A percentile compares a stretch with the other conserved stretches of the same genome.
Conservation (phyloP, 2,329 filamentous ascomycete species). For the Alternaria metachromatica region DNA sequence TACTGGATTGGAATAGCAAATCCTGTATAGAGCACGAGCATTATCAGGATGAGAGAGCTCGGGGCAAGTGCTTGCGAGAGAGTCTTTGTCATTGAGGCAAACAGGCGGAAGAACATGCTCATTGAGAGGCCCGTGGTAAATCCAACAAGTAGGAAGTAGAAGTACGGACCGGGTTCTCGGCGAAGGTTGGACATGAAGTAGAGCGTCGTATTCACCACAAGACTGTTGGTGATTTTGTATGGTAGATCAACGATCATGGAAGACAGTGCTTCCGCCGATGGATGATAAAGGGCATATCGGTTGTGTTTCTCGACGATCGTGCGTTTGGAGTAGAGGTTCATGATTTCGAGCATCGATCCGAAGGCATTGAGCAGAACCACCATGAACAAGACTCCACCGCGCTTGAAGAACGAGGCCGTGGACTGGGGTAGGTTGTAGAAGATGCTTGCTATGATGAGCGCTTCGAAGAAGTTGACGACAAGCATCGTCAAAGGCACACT, state of each 20-base stretch:
- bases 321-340: slow-evolving; percentile 78
- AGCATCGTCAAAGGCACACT: slow-evolving; percentile 68
- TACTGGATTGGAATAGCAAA: slow-evolving; percentile 70
- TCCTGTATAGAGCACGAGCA: slow-evolving; percentile 69
- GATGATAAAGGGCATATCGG: slow-evolving; percentile 84
- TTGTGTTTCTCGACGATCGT: slow-evolving; percentile 84
- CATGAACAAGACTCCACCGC: slow-evolving; percentile 75
- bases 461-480: slow-evolving; percentile 73
- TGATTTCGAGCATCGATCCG: slow-evolving; percentile 63
- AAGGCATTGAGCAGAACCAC: slow-evolving; percentile 82
- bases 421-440: slow-evolving; percentile 71
- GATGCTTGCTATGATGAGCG: slow-evolving; percentile 76
- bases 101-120: slow-evolving; percentile 82
- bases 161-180: slow-evolving; percentile 72
- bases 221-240: slow-evolving; percentile 50
- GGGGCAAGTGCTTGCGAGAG: slow-evolving; percentile 62
- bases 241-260: slow-evolving; percentile 54
- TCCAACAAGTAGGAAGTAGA: slow-evolving; percentile 74
- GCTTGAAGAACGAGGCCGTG: slow-evolving; percentile 60
- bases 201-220: slow-evolving; percentile 50
- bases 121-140: slow-evolving; percentile 69
- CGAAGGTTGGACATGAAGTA: slow-evolving; percentile 56
- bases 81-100: slow-evolving; percentile 74
- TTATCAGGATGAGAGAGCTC: slow-evolving; percentile 63
- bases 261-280: slow-evolving; percentile 75